Conservation (phyloP, 257 asterid species). For the Plantago elongata region DNA sequence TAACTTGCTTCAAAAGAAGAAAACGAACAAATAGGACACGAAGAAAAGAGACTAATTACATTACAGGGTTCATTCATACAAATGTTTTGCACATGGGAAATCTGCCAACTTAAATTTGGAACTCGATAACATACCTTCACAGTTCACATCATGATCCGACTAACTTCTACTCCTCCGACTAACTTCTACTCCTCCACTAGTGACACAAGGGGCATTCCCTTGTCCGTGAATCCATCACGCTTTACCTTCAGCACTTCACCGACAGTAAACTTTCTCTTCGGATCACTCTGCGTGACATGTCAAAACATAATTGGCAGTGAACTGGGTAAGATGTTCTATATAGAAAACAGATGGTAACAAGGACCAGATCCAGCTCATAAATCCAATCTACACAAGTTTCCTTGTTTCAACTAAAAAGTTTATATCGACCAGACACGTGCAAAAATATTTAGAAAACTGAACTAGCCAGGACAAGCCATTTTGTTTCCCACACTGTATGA, state of each 20-base stretch:
- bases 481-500: too few species aligned
- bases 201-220: slow-evolving; percentile 83
- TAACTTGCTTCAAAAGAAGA: slow-evolving; percentile 5
- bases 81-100: too few species aligned
- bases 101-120: too few species aligned
- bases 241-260: slow-evolving; percentile 68
- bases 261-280: slow-evolving; percentile 40
- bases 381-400: too few species aligned
- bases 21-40: slow-evolving; percentile 23
- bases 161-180: slow-evolving; percentile 22
- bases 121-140: neutral
- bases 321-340: neutral
- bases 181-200: slow-evolving; percentile 35
- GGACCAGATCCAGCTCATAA: neutral
- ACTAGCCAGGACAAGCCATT: too few species aligned
- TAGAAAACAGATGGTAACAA: neutral
- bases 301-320: neutral
- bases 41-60: neutral
- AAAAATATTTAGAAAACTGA: too few species aligned
- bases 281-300: slow-evolving; percentile 42
- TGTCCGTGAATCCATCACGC: slow-evolving; percentile 76
- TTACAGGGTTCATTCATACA: too few species aligned
- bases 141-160: neutral
- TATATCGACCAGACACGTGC: neutral
- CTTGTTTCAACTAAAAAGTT: too few species aligned